phyloP scores from a whole-genome alignment of 78 protist species.

The slime mould (Dictyostelium discoideum) region DNA sequence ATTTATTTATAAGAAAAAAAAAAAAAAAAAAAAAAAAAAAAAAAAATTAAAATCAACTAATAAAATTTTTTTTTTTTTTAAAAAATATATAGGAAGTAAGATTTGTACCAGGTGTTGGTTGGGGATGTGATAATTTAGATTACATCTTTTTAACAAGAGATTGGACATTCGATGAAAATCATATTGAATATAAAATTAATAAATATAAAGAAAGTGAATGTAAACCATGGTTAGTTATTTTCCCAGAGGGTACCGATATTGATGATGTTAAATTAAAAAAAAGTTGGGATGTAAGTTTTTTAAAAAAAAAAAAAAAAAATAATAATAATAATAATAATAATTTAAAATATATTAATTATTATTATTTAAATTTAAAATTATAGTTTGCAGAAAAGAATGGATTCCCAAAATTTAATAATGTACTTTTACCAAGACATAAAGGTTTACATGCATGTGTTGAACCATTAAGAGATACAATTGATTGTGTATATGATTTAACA shows the following conservation, averaged over 20 bases:
- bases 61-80: not conserved
- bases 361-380: not conserved
- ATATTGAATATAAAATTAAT: constrained; percentile 21
- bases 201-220: constrained; percentile 2
- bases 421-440: constrained; percentile 63
- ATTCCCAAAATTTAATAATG: constrained; percentile 66
- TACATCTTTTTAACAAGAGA: constrained; percentile 37
- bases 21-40: not conserved
- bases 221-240: constrained; percentile 61
- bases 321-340: not conserved
- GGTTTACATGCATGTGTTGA: constrained; percentile 58
- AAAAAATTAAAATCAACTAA: not conserved
- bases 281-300: constrained; percentile 41
- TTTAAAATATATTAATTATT: not conserved
- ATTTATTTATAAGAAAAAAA: not conserved
- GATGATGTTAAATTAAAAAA: constrained; percentile 33
- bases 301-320: too few species aligned
- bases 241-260: constrained; percentile 78
- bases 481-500: constrained; percentile 52
- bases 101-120: constrained; percentile 61
- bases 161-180: constrained; percentile 68
- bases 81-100: constrained; percentile 19
- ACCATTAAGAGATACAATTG: constrained; percentile 14
- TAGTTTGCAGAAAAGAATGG: constrained; percentile 60
- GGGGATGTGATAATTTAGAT: constrained; percentile 78